phyloP scores from a whole-genome alignment of 257 asterid species.

The Nicotiana otophora region DNA sequence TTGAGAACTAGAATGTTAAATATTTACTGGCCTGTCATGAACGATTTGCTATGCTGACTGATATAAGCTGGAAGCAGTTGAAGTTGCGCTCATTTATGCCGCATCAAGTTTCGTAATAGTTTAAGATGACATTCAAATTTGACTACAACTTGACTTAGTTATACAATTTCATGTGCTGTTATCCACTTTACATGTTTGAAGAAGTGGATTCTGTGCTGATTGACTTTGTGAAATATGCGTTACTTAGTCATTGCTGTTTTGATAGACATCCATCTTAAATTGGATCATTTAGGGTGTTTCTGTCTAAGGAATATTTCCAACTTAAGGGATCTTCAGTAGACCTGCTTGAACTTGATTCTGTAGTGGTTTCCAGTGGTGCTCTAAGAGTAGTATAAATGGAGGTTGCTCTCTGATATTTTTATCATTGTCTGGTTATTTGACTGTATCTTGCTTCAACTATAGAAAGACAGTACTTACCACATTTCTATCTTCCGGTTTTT shows the following conservation, averaged over 20 bases:
- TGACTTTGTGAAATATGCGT: not conserved
- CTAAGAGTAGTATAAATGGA: not conserved
- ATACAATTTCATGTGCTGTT: not conserved
- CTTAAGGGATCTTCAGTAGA: not conserved
- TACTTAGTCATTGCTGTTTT: not conserved
- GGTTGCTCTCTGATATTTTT: not conserved
- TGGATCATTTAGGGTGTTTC: not conserved
- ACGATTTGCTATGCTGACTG: not conserved
- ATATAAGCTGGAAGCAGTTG: not conserved
- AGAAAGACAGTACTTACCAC: not conserved
- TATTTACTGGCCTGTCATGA: not conserved
- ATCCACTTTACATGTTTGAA: not conserved
- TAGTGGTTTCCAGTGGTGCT: not conserved
- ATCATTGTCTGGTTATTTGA: not conserved
- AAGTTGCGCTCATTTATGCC: not conserved
- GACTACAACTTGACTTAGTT: not conserved
- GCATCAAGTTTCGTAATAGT: not conserved
- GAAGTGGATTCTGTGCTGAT: not conserved
- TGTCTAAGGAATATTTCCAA: not conserved
- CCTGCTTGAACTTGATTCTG: not conserved
- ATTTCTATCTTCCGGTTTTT: not conserved
- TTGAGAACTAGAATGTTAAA: not conserved
- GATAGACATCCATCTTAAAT: not conserved
- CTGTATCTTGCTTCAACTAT: not conserved
- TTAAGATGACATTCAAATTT: not conserved